phyloP scores from a whole-genome alignment of 805 yeast species.

The Teunomyces gatunensis region DNA sequence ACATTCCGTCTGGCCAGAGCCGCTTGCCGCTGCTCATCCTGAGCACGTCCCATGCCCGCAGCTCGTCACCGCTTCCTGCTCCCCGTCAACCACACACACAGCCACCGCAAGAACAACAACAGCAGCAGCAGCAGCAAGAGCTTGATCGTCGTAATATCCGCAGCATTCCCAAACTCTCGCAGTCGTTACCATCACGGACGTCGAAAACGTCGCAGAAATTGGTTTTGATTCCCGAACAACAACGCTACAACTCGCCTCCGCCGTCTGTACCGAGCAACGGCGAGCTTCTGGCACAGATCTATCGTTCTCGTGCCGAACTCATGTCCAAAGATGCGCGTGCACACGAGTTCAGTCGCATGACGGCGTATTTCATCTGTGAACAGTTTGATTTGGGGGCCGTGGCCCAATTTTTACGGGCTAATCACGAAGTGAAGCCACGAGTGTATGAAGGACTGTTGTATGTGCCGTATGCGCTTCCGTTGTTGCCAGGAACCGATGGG shows the following conservation, averaged over 20 bases:
- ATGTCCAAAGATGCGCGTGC: slow-evolving; percentile 59
- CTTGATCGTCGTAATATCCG: slow-evolving; percentile 34
- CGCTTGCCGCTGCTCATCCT: slow-evolving; percentile 35
- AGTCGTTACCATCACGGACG: slow-evolving; percentile 66
- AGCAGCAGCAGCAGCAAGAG: too few species aligned
- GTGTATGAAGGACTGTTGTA: slow-evolving; percentile 91
- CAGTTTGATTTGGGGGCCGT: slow-evolving; percentile 66
- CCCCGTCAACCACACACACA: slow-evolving; percentile 8
- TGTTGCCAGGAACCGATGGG: slow-evolving; percentile 80
- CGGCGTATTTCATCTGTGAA: slow-evolving; percentile 89
- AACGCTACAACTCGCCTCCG: slow-evolving; percentile 21
- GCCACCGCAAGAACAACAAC: slow-evolving; percentile 19
- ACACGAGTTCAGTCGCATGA: slow-evolving; percentile 73
- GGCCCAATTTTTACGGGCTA: slow-evolving; percentile 57
- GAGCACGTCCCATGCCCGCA: slow-evolving; percentile 9
- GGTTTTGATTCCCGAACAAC: slow-evolving; percentile 76
- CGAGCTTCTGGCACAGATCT: slow-evolving; percentile 29
- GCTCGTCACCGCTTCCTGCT: slow-evolving; percentile 10
- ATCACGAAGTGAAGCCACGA: slow-evolving; percentile 84
- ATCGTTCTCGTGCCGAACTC: slow-evolving; percentile 50
- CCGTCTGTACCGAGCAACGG: slow-evolving; percentile 8
- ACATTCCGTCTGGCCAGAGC: slow-evolving; percentile 79
- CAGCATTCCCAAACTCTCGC: slow-evolving; percentile 51
- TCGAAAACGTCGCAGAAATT: slow-evolving; percentile 83
- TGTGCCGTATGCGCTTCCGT: slow-evolving; percentile 83